Conservation (phyloP, 495 filamentous ascomycete species). For the Cairneyella variabilis region DNA sequence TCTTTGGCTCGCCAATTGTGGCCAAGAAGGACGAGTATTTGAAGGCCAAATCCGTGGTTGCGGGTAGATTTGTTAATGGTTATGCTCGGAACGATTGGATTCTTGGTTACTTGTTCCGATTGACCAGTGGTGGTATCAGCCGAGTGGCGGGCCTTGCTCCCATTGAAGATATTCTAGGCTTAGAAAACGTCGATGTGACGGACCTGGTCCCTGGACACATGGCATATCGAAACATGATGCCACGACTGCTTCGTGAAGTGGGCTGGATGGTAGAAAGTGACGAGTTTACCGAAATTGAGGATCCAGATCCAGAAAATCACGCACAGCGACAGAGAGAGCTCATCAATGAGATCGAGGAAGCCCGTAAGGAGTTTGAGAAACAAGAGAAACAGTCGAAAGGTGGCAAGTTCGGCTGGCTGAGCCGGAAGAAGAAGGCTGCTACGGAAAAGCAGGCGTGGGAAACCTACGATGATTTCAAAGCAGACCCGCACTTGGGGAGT, state of each 20-base stretch:
- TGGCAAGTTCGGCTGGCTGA: slow-evolving; percentile 69
- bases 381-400: slow-evolving; percentile 58
- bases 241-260: slow-evolving; percentile 73
- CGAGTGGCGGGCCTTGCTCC: slow-evolving; percentile 85
- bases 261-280: slow-evolving; percentile 89
- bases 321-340: slow-evolving; percentile 83
- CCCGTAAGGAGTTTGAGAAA: slow-evolving; percentile 76
- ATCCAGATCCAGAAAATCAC: slow-evolving; percentile 94
- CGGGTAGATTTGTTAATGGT: slow-evolving; percentile 90
- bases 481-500: slow-evolving; percentile 21
- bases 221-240: slow-evolving; percentile 92
- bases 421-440: slow-evolving; percentile 65
- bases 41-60: slow-evolving; percentile 72
- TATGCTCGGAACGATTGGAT: slow-evolving; percentile 98
- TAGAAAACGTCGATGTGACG: slow-evolving; percentile 91
- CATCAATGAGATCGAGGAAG: slow-evolving; percentile 95
- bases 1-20: slow-evolving; percentile 90
- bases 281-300: slow-evolving; percentile 96
- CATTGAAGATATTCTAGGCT: slow-evolving; percentile 68
- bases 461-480: slow-evolving; percentile 67
- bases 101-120: slow-evolving; percentile 91
- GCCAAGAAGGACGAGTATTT: slow-evolving; percentile 90
- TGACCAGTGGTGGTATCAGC: slow-evolving; percentile 89
- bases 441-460: slow-evolving; percentile 88
- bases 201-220: slow-evolving; percentile 89